phyloP scores from a whole-genome alignment of 768 basidiomycete genomes.

The Pleurotus citrinopileatus region DNA sequence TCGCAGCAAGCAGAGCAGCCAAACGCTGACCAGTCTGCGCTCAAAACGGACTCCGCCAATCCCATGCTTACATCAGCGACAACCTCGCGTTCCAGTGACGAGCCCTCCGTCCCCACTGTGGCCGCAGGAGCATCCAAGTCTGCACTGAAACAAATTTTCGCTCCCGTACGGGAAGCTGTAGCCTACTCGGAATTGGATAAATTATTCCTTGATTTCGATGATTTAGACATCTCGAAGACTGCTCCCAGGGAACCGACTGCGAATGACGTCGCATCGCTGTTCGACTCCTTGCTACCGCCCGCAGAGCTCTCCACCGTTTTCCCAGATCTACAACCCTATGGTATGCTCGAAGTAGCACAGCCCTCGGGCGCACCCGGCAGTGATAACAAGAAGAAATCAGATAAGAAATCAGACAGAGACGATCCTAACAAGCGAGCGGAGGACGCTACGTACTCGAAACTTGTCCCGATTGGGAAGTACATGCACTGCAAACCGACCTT shows the following conservation, averaged over 20 bases:
- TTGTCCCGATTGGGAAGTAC: conserved; percentile 73
- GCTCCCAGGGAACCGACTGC: conserved; percentile 21
- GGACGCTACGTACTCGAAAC: conserved; percentile 71
- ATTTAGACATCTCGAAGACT: conserved; percentile 25
- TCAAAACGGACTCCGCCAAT: conserved; percentile 57
- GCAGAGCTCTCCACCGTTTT: conserved; percentile 69
- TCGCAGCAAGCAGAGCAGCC: conserved; percentile 9
- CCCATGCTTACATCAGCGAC: conserved; percentile 47
- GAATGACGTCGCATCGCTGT: conserved; percentile 20
- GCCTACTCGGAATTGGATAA: conserved; percentile 58
- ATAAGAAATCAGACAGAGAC: conserved; percentile 58
- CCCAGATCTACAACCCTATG: conserved; percentile 73
- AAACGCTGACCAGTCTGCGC: conserved; percentile 12
- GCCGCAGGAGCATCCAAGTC: conserved; percentile 31
- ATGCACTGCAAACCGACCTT: conserved; percentile 84
- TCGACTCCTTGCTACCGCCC: conserved; percentile 27
- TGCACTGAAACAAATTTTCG: conserved; percentile 44
- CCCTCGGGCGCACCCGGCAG: conserved; percentile 23
- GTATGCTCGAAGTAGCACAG: conserved; percentile 48
- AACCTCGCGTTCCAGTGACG: conserved; percentile 38
- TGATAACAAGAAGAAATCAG: conserved; percentile 51
- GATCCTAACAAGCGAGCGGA: conserved; percentile 77
- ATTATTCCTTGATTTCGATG: conserved; percentile 47
- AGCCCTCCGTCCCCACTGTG: conserved; percentile 22
- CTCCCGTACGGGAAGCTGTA: conserved; percentile 58